A percentile compares a stretch with the other conserved stretches of the same genome.
These are phyloP conservation scores for Aspergillus sp. DNA, from an alignment of 2,329 filamentous ascomycete genomes.

Conservation along the genomic window DNA sequence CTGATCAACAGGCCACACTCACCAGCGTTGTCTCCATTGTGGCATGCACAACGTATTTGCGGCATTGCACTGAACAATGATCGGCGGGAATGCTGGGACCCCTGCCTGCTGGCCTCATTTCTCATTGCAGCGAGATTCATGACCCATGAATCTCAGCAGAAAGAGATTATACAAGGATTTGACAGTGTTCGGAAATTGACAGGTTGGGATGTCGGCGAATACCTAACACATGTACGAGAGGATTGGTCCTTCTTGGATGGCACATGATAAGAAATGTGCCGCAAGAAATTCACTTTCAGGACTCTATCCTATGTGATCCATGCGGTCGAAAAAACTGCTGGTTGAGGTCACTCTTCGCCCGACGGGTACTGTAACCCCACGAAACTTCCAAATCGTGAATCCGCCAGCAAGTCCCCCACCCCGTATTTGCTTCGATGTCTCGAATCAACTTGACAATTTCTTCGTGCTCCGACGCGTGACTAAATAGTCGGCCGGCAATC, in stretches of 20 bases:
- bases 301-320: neutral
- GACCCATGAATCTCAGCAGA: constrained; percentile 51
- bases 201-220: constrained; percentile 38
- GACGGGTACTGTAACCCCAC: constrained; percentile 24
- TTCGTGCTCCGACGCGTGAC: constrained; percentile 48
- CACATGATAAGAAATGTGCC: constrained; percentile 5
- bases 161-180: constrained; percentile 41
- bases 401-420: constrained; percentile 37
- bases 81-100: constrained; percentile 48
- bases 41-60: constrained; percentile 52
- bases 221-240: constrained; percentile 16
- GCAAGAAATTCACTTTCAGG: neutral
- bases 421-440: constrained; percentile 40
- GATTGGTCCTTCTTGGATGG: constrained; percentile 26
- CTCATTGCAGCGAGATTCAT: constrained; percentile 47
- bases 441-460: constrained; percentile 41
- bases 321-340: constrained; percentile 21
- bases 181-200: constrained; percentile 40
- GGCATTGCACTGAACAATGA: constrained; percentile 52
- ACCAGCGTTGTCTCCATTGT: constrained; percentile 43
- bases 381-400: constrained; percentile 22
- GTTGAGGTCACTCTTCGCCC: constrained; percentile 1
- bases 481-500: constrained; percentile 56
- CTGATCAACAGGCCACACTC: constrained; percentile 30
- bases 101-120: constrained; percentile 48